Conservation (phyloP, 306 rosid genomes). For the Vigna mungo region DNA sequence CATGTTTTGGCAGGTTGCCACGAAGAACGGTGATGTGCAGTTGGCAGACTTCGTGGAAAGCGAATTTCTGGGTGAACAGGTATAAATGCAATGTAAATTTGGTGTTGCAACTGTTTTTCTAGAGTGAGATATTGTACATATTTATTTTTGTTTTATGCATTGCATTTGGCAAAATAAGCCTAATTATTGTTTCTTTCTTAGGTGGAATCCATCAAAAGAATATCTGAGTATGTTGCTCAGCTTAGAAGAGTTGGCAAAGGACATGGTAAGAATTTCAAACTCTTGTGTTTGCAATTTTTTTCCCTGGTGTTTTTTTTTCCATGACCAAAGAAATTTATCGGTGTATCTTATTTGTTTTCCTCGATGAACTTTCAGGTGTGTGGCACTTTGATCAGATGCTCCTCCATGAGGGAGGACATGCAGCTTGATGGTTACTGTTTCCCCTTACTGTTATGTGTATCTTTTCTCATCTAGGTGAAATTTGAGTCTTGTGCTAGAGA, state of each 20-base stretch:
- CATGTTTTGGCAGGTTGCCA: conserved; percentile 66
- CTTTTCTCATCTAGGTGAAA: conserved; percentile 13
- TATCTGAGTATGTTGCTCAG: conserved; percentile 93
- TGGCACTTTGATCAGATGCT: conserved; percentile 97
- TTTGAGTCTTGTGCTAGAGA: conserved; percentile 7
- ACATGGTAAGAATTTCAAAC: conserved; percentile 65
- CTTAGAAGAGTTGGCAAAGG: conserved; percentile 95
- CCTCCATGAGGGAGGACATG: conserved; percentile 56
- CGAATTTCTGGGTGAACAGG: conserved; percentile 87
- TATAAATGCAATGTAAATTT: conserved; percentile 23
- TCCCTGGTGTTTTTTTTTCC: neutral
- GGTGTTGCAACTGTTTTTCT: neutral
- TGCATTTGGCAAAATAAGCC: conserved; percentile 18
- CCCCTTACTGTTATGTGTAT: neutral
- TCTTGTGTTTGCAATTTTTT: neutral
- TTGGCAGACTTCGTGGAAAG: conserved; percentile 76
- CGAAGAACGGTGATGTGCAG: conserved; percentile 71
- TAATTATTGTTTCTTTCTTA: conserved; percentile 32
- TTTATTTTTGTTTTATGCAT: neutral
- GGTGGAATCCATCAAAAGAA: conserved; percentile 90
- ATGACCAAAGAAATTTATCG: neutral
- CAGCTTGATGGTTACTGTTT: conserved; percentile 42
- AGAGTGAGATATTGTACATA: neutral
- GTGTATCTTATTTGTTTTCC: conserved; percentile 12
- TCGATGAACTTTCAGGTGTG: conserved; percentile 65